phyloP scores from a whole-genome alignment of 371 early-diverging fungal genomes.

The Haplosporangium sp. region DNA sequence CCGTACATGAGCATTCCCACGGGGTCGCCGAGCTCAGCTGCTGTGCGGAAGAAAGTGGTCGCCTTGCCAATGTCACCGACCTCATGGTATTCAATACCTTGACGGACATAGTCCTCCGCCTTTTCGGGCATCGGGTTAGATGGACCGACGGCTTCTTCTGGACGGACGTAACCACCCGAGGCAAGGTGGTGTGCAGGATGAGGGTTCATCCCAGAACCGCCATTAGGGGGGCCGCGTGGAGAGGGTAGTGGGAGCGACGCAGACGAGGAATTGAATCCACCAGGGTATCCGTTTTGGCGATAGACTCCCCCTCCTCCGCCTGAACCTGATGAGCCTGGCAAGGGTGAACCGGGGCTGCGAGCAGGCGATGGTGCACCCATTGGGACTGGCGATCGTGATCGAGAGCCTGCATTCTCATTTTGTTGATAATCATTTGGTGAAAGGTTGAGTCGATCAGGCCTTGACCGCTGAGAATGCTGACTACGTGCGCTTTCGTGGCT shows the following conservation, averaged over 20 bases:
- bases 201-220: constrained; percentile 26
- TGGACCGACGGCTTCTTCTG: constrained; percentile 50
- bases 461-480: constrained; percentile 24
- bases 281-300: constrained; percentile 45
- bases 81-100: constrained; percentile 75
- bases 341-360: constrained; percentile 28
- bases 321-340: constrained; percentile 19
- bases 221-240: constrained; percentile 6
- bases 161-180: constrained; percentile 52
- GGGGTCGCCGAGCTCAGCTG: constrained; percentile 79
- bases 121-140: constrained; percentile 54
- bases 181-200: constrained; percentile 46
- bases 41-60: constrained; percentile 82
- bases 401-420: constrained; percentile 12
- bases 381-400: constrained; percentile 35
- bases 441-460: constrained; percentile 29
- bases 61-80: constrained; percentile 82
- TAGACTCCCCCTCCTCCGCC: constrained; percentile 28
- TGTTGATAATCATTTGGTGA: constrained; percentile 24
- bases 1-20: constrained; percentile 90
- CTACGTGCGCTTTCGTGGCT: constrained; percentile 19
- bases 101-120: constrained; percentile 65
- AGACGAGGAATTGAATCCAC: constrained; percentile 26
- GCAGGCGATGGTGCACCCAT: constrained; percentile 11
- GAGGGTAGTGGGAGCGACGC: constrained; percentile 20